Evolutionary conservation across 108 stramenopile species (phyloP), one percentile per base, ranked within the genome.

Genomic region (Skeletonema menzelii): DNA sequence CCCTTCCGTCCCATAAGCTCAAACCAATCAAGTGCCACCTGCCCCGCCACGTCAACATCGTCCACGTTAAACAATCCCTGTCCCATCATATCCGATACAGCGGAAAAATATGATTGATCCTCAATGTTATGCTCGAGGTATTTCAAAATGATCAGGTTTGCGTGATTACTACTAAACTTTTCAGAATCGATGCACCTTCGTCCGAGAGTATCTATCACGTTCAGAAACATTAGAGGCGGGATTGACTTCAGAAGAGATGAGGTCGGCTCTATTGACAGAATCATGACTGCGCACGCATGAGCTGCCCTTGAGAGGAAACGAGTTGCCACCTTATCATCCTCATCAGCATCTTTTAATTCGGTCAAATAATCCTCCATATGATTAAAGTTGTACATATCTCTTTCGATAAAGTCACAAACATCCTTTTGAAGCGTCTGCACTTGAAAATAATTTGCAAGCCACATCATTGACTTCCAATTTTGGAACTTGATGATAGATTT

Each of bases 381-480:
- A 6, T 46, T 15, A 46, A 38, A 0, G 20, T 67, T 27, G 1
- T 15, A 46, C 67, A 67, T 67, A 15, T 67, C 67, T 5, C 2
- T 4, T 15, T 19, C 67, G 14, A 67, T 67, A 13, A 57, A 67
- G 15, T 58, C 56, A 8, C 6, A 4, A 17, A 67, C 28, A 14
- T 40, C 71, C n/a, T 72, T 31, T 7, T 8, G 40, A 63, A 72
- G 71, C 62, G 8, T 44, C 35, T 27, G 62, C 5, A 58, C 28
- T 12, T 40, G 20, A 61, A 72, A 72, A 27, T 72, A 64, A 11
- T 38, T 53, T 2, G 71, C 71, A 12, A 72, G 71, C 17, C 27
- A 64, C 31, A 12, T 62, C 30, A 72, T 40, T 5, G 71, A 8
- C 27, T 28, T 42, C 44, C 28, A 30, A 63, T 72, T 72, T 15